Percentiles rank a stretch among this genome's conserved stretches.
phyloP scores from a whole-genome alignment of 1,284 basidiomycete species.

The Rhizopogon parksii region DNA sequence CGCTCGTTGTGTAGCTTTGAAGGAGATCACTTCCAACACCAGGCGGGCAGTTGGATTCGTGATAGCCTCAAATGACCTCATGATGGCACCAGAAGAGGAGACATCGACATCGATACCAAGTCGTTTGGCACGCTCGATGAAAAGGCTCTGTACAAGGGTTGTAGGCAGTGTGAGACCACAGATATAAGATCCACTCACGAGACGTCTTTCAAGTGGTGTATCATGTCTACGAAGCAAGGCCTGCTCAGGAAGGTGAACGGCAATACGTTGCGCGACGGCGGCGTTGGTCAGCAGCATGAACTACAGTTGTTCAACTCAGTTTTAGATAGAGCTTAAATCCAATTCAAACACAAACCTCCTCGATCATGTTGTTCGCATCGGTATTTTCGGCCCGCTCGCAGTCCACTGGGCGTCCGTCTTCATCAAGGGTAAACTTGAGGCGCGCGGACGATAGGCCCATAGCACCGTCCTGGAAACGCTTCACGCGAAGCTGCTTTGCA shows the following conservation, averaged over 20 bases:
- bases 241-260: conserved; percentile 90
- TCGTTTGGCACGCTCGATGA: conserved; percentile 73
- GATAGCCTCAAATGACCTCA: conserved; percentile 76
- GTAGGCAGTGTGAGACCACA: conserved; percentile 6
- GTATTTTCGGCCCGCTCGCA: conserved; percentile 59
- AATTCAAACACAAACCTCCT: conserved; percentile 60
- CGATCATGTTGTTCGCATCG: conserved; percentile 79
- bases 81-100: conserved; percentile 74
- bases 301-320: conserved; percentile 32
- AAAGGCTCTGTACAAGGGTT: conserved; percentile 52
- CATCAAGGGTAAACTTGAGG: conserved; percentile 78
- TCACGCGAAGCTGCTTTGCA: conserved; percentile 67
- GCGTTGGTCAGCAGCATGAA: conserved; percentile 94
- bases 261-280: conserved; percentile 87
- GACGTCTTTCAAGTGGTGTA: conserved; percentile 81
- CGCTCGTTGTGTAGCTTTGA: conserved; percentile 86
- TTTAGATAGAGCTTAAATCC: conserved; percentile 4
- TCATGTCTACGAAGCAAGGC: conserved; percentile 93
- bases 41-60: conserved; percentile 65
- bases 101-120: conserved; percentile 82
- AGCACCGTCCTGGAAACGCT: conserved; percentile 78
- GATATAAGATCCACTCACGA: conserved; percentile 40
- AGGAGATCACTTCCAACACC: conserved; percentile 74
- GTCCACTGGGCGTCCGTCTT: conserved; percentile 77
- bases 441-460: conserved; percentile 69